Evolutionary conservation across 73 alveolate species (phyloP), one percentile per base, ranked within the genome.

Genomic region (Symbiodinium natans): DNA sequence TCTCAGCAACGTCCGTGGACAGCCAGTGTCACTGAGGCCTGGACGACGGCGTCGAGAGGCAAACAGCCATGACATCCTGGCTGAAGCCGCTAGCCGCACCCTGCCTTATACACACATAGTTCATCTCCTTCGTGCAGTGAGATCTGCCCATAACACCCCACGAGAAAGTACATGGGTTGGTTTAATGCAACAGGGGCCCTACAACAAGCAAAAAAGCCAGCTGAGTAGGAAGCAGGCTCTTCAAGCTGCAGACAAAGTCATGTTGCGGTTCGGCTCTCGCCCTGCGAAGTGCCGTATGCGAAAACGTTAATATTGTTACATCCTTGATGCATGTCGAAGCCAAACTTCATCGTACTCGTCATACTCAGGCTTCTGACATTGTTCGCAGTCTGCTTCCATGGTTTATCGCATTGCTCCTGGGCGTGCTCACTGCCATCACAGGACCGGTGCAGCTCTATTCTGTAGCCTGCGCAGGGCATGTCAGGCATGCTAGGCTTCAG

Each of bases 401-500:
- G 94, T 87, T 87, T 13, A 40, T 87, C 21, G 94, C 94, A 29
- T 54, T 87, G 39, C 46, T 87, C 63, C 84, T 87, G 84, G 94
- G 94, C 41, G 94, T 87, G 84, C 94, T 87, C 34, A 87, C 94
- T 21, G 94, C 94, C 84, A 87, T 87, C 48, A 87, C 94, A 87
- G 94, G 94, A 43, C 41, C 8, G 4, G 10, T 74, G 84, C 21
- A 7, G 71, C 71, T 52, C 71, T 15, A 21, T 52, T 52, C 56
- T 46, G 71, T 52, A 5, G 25, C 31, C 23, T 52, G 23, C 71
- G n/a, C n/a, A n/a, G n/a, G n/a, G n/a, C n/a, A n/a, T n/a, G n/a
- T n/a, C n/a, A n/a, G n/a, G n/a, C n/a, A n/a, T n/a, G n/a, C n/a
- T n/a, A n/a, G n/a, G n/a, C n/a, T n/a, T n/a, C n/a, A n/a, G n/a